Evolutionary conservation across 1,284 basidiomycete species (phyloP), one percentile per base, ranked within the genome.

Genomic region (Blastosporella zonata): DNA sequence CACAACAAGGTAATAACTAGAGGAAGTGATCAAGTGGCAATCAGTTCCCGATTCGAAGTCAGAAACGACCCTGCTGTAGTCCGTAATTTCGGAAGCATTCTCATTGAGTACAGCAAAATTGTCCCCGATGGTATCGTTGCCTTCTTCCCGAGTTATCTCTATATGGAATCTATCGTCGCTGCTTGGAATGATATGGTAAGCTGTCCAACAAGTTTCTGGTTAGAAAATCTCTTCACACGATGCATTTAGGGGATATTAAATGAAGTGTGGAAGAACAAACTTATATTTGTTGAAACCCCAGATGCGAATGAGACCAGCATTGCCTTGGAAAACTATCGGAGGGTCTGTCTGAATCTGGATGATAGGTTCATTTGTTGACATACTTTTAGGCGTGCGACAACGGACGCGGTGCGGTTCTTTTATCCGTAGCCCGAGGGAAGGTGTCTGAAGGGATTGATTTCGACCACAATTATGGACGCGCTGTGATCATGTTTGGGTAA

Each of bases 401-500:
- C 64, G 97, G 97, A 18, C 84, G 97, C 46, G 97, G 97, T 0
- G 97, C 97, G 6, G 95, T 99, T 33, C 73, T 99, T 34, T 77
- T 99, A 18, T 98, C 96, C 18, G 97, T 99, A 37, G 97, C 97
- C 17, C 84, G 97, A 76, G 97, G 97, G 6, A 99, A 99, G 68
- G 97, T 99, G 0, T 99, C 97, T 0, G 97, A 99, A 71, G 97
- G 97, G 4, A 99, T 99, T 64, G 97, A 99, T 82, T 99, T 99
- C 63, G 97, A 99, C 67, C 97, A 99, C 68, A 96, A 97, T 65
- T 99, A 99, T 65, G 97, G 97, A 6, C 83, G 97, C 47, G 97
- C 97, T 57, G 97, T 99, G 62, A 93, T 99, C 67, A 99, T 99
- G 97, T 99, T 99, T 71, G 97, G 93, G 91, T 93, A 63, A 50